Evolutionary conservation across 2,329 filamentous ascomycete species (phyloP).

Genomic region (Thermoascus crustaceus): DNA sequence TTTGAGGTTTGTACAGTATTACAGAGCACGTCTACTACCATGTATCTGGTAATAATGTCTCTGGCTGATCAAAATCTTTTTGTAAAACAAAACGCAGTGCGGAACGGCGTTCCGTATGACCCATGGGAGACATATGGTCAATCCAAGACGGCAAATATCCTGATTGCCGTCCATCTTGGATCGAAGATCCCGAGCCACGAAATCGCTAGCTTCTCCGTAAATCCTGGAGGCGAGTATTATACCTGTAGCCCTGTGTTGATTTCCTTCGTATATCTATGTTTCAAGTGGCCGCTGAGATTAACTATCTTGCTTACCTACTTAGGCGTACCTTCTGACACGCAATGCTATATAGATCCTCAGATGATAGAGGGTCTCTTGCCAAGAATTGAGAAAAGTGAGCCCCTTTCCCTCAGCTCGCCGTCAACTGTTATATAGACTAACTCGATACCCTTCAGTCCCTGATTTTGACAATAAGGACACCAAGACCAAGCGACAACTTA

Average conservation of each 20-base stretch:
- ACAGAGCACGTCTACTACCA: background rate
- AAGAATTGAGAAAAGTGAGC: no score
- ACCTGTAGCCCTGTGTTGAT: no score
- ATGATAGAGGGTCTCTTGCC: no score
- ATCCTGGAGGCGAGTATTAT: constrained; percentile 27
- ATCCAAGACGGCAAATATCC: constrained; percentile 34
- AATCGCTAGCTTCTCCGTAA: constrained; percentile 26
- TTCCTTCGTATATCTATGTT: no score
- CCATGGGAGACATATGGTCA: constrained; percentile 30
- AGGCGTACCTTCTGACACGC: no score
- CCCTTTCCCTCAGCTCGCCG: no score
- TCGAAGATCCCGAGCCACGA: constrained; percentile 19
- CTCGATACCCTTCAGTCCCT: background rate
- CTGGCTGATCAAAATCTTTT: no score
- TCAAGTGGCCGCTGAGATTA: no score
- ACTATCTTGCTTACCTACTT: no score
- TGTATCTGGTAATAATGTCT: background rate
- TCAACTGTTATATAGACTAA: no score
- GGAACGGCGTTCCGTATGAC: background rate
- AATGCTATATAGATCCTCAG: no score
- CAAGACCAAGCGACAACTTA: constrained; percentile 34
- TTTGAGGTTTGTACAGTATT: background rate
- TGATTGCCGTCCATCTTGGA: constrained; percentile 30
- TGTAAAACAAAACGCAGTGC: no score
- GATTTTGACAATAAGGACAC: constrained; percentile 12